Evolutionary conservation across 805 yeast genomes (phyloP).

Genomic region (Cyberlindnera bimundalis): DNA sequence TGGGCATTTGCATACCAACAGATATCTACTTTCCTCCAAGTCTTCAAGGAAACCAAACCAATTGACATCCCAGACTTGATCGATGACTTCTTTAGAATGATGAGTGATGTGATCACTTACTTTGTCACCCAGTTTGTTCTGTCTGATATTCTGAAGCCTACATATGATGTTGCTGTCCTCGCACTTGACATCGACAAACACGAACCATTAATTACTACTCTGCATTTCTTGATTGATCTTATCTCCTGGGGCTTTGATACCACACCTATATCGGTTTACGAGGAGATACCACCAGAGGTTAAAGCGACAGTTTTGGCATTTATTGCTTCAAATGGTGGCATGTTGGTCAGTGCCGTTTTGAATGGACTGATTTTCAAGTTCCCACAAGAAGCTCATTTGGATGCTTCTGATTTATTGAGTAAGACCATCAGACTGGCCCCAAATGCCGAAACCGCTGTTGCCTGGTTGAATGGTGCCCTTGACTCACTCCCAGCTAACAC

Average conservation of each 20-base stretch:
- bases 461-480: conserved; percentile 62
- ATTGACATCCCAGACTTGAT: conserved; percentile 50
- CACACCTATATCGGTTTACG: conserved; percentile 74
- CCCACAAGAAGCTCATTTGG: conserved; percentile 65
- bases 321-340: conserved; percentile 52
- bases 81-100: conserved; percentile 84
- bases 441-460: conserved; percentile 35
- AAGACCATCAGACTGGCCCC: conserved; percentile 54
- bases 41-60: conserved; percentile 31
- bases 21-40: conserved; percentile 51
- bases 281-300: conserved; percentile 52
- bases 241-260: conserved; percentile 78
- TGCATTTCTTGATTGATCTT: conserved; percentile 79
- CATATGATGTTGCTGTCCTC: conserved; percentile 56
- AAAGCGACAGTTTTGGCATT: conserved; percentile 45
- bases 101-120: conserved; percentile 72
- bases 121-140: conserved; percentile 54
- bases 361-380: conserved; percentile 69
- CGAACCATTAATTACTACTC: conserved; percentile 65
- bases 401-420: conserved; percentile 70
- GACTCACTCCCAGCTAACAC: conserved; percentile 55
- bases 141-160: conserved; percentile 43
- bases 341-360: conserved; percentile 49
- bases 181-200: conserved; percentile 57
- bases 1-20: conserved; percentile 76